phyloP scores from a whole-genome alignment of 208 protist genomes.

The Leishmania arabica region DNA sequence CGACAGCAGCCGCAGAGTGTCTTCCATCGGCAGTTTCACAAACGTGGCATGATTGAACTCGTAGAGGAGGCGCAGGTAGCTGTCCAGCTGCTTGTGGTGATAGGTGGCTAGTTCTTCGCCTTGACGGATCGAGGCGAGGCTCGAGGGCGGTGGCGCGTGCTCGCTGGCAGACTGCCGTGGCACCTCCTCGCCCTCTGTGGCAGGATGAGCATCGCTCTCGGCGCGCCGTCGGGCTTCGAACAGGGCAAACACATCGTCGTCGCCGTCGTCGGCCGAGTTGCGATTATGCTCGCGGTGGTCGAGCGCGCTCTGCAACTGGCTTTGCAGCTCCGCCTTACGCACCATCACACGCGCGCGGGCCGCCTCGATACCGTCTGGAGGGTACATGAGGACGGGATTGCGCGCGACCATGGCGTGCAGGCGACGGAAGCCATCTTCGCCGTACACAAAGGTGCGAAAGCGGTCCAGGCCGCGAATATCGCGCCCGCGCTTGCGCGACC shows the following conservation, averaged over 20 bases:
- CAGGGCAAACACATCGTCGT: constrained; percentile 29
- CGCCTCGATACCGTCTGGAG: constrained; percentile 59
- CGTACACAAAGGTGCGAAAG: constrained; percentile 74
- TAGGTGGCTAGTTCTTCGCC: constrained; percentile 44
- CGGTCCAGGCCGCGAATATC: constrained; percentile 71
- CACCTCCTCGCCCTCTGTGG: background rate
- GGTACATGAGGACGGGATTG: constrained; percentile 84
- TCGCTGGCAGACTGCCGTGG: background rate
- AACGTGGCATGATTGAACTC: constrained; percentile 90
- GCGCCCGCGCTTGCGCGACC: constrained; percentile 65
- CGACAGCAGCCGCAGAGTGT: constrained; percentile 77
- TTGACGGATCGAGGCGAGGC: background rate
- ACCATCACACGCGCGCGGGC: constrained; percentile 38
- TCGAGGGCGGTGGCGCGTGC: background rate
- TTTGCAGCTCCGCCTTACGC: constrained; percentile 11
- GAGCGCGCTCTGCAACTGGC: background rate
- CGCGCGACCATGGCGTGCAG: constrained; percentile 79
- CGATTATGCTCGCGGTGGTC: background rate
- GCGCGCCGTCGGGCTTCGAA: constrained; percentile 33
- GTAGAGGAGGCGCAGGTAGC: constrained; percentile 75
- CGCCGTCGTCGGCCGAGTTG: background rate
- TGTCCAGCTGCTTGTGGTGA: constrained; percentile 82
- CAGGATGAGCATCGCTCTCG: constrained; percentile 1
- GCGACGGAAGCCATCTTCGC: constrained; percentile 69
- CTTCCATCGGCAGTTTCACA: constrained; percentile 79